Evolutionary conservation across 495 filamentous ascomycete genomes (phyloP).

Genomic region (Ramalina intermedia): DNA sequence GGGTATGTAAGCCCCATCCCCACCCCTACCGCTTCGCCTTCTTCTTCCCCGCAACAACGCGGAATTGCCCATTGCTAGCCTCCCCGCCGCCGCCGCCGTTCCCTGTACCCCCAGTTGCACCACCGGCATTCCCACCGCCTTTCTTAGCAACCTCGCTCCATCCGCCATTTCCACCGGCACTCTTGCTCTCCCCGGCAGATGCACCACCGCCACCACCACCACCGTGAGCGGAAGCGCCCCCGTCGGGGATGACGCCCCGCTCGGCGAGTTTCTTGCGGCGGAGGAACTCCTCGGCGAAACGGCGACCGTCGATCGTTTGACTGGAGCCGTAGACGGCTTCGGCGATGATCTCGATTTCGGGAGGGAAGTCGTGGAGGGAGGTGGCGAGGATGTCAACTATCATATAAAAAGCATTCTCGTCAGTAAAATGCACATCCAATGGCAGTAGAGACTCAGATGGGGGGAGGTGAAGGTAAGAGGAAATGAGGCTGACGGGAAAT

Average conservation of each 20-base stretch:
- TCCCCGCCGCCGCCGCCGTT: slow-evolving; percentile 37
- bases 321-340: slow-evolving; percentile 79
- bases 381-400: slow-evolving; percentile 74
- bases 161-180: slow-evolving; percentile 58
- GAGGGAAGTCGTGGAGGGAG: slow-evolving; percentile 56
- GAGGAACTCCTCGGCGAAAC: slow-evolving; percentile 89
- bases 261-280: slow-evolving; percentile 84
- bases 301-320: slow-evolving; percentile 74
- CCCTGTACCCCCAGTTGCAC: slow-evolving; percentile 28
- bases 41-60: slow-evolving; percentile 84
- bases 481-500: slow-evolving; percentile 38
- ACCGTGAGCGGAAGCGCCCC: slow-evolving; percentile 28
- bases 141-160: slow-evolving; percentile 99
- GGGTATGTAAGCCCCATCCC: too few relatives aligned
- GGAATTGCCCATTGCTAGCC: slow-evolving; percentile 52
- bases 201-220: slow-evolving; percentile 23
- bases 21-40: slow-evolving; percentile 61
- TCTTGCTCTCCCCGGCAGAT: slow-evolving; percentile 27
- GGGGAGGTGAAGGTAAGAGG: neutral
- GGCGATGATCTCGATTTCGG: slow-evolving; percentile 65
- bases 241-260: slow-evolving; percentile 58
- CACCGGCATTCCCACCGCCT: slow-evolving; percentile 37
- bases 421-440: too few relatives aligned
- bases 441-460: neutral
- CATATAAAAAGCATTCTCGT: too few relatives aligned